phyloP scores from a whole-genome alignment of 2,329 filamentous ascomycete genomes.

The Thermoascus crustaceus region DNA sequence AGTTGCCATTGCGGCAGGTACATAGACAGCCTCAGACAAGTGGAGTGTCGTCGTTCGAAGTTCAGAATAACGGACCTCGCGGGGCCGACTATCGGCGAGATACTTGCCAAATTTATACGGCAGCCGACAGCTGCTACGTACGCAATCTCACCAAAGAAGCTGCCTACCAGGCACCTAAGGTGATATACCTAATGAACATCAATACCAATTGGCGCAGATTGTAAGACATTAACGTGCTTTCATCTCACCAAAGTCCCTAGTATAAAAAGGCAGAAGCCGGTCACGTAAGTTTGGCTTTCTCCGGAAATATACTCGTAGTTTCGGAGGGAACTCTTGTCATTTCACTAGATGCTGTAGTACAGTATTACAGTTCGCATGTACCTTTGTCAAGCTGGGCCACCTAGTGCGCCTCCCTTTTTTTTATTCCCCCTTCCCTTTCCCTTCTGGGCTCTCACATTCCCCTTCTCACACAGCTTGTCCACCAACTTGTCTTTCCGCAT shows the following conservation, averaged over 20 bases:
- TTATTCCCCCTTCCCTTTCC: neutral
- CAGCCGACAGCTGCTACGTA: neutral
- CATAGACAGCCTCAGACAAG: slow-evolving; percentile 7
- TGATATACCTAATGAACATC: no score
- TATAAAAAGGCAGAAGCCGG: no score
- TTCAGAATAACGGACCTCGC: slow-evolving; percentile 1
- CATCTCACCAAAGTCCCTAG: no score
- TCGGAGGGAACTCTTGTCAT: neutral
- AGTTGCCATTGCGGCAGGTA: slow-evolving; percentile 22
- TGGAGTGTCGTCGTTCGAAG: slow-evolving; percentile 4
- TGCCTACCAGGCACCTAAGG: neutral
- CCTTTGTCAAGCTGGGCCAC: no score
- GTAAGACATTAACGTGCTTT: no score
- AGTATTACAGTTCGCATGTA: neutral
- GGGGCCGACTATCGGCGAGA: slow-evolving; percentile 1
- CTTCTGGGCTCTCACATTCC: neutral
- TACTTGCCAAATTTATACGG: slow-evolving; percentile 1
- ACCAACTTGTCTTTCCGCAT: neutral
- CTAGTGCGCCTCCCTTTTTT: neutral
- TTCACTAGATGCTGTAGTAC: neutral
- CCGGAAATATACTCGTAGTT: neutral
- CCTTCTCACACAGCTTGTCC: neutral
- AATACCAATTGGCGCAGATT: no score
- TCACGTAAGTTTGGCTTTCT: neutral
- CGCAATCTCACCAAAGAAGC: neutral